Base-by-base conservation (phyloP, 2,329 filamentous ascomycete genomes). In the Dothideomycetes sp. region DNA sequence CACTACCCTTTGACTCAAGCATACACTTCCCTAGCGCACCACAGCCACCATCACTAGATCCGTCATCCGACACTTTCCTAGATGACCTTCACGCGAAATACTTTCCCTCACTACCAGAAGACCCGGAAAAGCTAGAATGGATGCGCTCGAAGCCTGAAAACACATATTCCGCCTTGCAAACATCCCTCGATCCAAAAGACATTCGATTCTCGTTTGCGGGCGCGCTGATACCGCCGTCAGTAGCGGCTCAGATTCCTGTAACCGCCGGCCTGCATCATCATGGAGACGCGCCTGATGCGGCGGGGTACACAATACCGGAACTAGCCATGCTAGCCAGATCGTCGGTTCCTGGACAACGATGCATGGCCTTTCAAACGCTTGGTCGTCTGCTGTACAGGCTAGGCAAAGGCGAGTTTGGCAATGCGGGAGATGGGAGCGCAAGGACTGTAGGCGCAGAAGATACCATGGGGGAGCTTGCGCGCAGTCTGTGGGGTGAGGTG, bases 261-360 rank as follows among this genome's bases (percentile, higher is more conserved):
- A 79, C 77, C 10, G 75, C 81, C 44, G 91, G 91, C 0, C 71
- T 98, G 11, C 91, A 98, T 59, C 89, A 98, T 59, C 91, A 98
- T 58, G 87, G 83, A 46, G 78, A 88, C 43, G 88, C 89, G 2
- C 91, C 91, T 12, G 86, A 94, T 60, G 85, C 88, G 1, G 91
- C 91, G 0, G 91, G 91, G 0, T 98, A 98, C 61, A 96, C 91
- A 0, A 75, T 98, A 19, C 77, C 79, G 0, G 91, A 98, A 60
- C 69, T 98, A 1, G 80, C 86, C 1, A 76, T 81, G 22, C 71
- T 95, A 2, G 79, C 85, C 4, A 73, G 89, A 24, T 93, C 84
- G 40, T 77, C 79, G 0, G 85, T 94, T 15, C 77, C 91, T 0
- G 81, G 84, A 1, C 91, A 98, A 65, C 68, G 89, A 9, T 95